Base-by-base conservation (phyloP, 768 basidiomycete species). In the Hirschioporus abietinus region DNA sequence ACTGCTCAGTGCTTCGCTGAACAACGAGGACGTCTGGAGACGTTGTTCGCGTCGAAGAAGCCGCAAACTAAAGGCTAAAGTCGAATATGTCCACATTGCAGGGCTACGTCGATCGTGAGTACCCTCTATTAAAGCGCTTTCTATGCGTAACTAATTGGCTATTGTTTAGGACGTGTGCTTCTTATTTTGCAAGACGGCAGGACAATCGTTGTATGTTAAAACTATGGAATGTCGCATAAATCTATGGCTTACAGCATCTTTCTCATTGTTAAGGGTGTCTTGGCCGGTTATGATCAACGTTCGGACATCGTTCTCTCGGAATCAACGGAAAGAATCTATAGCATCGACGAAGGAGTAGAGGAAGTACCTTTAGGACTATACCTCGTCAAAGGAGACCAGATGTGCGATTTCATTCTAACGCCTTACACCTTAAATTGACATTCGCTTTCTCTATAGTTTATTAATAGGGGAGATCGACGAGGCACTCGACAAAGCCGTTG, bases 331-430 rank as follows among this genome's bases (percentile, higher is more conserved):
- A 88, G 96, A 71, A 88, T 98, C 35, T 99, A 92, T 76, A 92
- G 90, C 73, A 78, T 86, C 64, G 97, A 99, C 18, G 92, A 93
- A 72, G 91, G 92, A 57, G 95, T 97, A 27, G 93, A 98, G 78
- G 95, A 98, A 82, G 88, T 95, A 10, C 92, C 94, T 0, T 82
- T 99, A 26, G 97, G 97, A 0, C 82, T 99, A 60, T 99, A 99
- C 78, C 88, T 99, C 73, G 95, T 99, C 74, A 95, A 98, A 73
- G 97, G 97, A 1, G 97, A 99, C 75, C 95, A 95, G 84, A 95
- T 96, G 97, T 98, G 72, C 77, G 58, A 61, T 15, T 3, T 36
- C 63, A 26, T 67, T 10, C 59, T 25, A 9, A 63, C 58, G 58
- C 26, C 35, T 35, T 23, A 18, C 34, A 34, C 26, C 26, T 64